phyloP scores from a whole-genome alignment of 2,329 filamentous ascomycete genomes.

The Biscogniauxia mediterranea region DNA sequence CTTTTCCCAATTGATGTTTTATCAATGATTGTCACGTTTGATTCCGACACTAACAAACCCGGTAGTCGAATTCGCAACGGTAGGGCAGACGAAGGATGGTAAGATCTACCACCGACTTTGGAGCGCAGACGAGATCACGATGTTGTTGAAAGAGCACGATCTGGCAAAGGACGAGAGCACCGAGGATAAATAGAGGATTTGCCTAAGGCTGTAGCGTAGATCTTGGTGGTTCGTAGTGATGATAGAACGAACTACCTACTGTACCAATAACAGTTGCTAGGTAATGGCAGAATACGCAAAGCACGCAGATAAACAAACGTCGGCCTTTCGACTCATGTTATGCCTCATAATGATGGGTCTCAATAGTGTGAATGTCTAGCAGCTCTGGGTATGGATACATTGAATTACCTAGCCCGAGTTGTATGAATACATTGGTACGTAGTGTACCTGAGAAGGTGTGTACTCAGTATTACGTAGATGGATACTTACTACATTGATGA shows the following conservation, averaged over 20 bases:
- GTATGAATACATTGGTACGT: too few species aligned
- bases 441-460: too few species aligned
- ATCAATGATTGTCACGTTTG: too few species aligned
- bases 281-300: not conserved
- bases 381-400: too few species aligned
- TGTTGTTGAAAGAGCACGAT: conserved; percentile 90
- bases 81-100: conserved; percentile 90
- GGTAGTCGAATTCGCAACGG: conserved; percentile 94
- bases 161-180: conserved; percentile 80
- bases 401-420: too few species aligned
- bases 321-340: too few species aligned
- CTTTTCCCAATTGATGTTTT: too few species aligned
- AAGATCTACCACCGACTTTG: conserved; percentile 98
- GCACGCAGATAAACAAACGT: too few species aligned
- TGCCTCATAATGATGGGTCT: too few species aligned
- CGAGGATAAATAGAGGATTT: conserved; percentile 58
- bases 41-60: conserved; percentile 21
- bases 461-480: too few species aligned
- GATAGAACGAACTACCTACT: conserved; percentile 16
- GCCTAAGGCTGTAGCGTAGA: not conserved
- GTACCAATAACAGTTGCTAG: conserved; percentile 19
- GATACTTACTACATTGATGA: too few species aligned
- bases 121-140: conserved; percentile 94
- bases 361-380: too few species aligned
- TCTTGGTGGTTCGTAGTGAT: conserved; percentile 11